These are phyloP conservation scores for Hanseniaspora valbyensis DNA, from an alignment of 805 yeast species.

Conservation along the genomic window DNA sequence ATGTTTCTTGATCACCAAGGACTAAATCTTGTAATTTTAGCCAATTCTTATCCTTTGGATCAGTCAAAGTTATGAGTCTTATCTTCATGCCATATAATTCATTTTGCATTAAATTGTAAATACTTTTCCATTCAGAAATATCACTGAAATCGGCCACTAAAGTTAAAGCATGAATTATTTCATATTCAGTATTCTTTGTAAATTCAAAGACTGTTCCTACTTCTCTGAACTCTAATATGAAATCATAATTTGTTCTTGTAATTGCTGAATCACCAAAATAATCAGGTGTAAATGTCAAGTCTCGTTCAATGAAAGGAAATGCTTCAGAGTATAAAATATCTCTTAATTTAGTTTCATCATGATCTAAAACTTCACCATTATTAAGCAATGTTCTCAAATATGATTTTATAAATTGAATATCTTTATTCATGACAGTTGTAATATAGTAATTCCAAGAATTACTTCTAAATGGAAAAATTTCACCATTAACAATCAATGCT, in stretches of 20 bases:
- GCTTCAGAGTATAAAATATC: conserved; percentile 26
- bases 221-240: conserved; percentile 18
- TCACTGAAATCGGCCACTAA: conserved; percentile 48
- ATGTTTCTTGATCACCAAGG: background rate
- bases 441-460: conserved; percentile 45
- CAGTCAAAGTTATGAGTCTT: conserved; percentile 30
- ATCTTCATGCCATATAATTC: conserved; percentile 32
- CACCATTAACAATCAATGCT: conserved; percentile 62
- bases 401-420: conserved; percentile 30
- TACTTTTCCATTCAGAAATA: conserved; percentile 33
- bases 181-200: conserved; percentile 19
- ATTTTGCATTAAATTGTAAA: conserved; percentile 28
- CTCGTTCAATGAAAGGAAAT: conserved; percentile 30
- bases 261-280: conserved; percentile 28
- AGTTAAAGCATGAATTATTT: conserved; percentile 35
- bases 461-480: conserved; percentile 40
- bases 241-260: conserved; percentile 23
- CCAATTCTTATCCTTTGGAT: conserved; percentile 22
- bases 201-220: conserved; percentile 22
- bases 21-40: conserved; percentile 15
- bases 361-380: conserved; percentile 10
- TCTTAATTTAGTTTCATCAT: conserved; percentile 20
- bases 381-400: conserved; percentile 12
- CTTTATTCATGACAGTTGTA: conserved; percentile 44
- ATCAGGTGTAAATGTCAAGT: conserved; percentile 43